Conservation (phyloP, 306 rosid species). For the Malus fusca region DNA sequence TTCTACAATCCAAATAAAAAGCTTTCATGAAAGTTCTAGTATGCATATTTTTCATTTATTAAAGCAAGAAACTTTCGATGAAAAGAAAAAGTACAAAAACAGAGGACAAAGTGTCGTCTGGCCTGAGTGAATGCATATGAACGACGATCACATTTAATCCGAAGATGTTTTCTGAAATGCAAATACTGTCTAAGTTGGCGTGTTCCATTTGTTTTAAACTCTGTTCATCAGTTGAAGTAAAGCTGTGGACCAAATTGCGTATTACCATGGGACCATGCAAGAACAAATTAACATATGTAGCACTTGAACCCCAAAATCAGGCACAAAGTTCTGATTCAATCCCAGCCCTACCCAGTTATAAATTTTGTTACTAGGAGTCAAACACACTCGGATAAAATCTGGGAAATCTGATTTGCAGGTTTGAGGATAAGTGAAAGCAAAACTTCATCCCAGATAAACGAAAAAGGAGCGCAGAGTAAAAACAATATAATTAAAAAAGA, state of each 20-base stretch:
- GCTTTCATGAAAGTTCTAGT: constrained; percentile 3
- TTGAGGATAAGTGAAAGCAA: background rate
- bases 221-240: background rate
- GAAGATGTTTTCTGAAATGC: background rate
- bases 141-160: background rate
- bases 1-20: background rate
- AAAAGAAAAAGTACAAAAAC: background rate
- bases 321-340: background rate
- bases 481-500: background rate
- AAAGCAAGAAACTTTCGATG: background rate
- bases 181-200: background rate
- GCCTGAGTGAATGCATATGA: background rate
- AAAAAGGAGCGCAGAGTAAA: background rate
- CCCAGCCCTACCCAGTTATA: background rate
- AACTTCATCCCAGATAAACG: background rate
- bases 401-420: background rate
- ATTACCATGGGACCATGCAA: background rate
- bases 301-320: background rate
- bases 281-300: background rate
- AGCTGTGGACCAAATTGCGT: background rate
- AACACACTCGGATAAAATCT: background rate
- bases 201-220: background rate
- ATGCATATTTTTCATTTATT: background rate
- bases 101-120: background rate
- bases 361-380: background rate